Conservation (phyloP, 2,329 filamentous ascomycete species). For the Arthrobotrys sinensis region DNA sequence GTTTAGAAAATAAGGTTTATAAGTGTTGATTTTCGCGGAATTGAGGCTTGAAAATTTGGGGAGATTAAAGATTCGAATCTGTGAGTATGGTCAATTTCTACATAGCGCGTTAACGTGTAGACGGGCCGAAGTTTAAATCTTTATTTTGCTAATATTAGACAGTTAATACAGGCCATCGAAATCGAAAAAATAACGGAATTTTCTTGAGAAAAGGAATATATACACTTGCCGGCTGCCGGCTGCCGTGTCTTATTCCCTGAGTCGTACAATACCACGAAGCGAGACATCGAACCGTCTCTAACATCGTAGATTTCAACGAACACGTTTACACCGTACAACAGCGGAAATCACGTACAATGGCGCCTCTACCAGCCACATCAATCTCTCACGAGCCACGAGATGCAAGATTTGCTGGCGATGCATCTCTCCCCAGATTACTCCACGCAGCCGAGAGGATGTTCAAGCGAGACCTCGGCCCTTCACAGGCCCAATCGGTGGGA, state of each 20-base stretch:
- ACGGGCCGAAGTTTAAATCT: background rate
- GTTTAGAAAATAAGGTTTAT: slow-evolving; percentile 27
- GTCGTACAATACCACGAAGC: slow-evolving; percentile 25
- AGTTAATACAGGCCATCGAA: background rate
- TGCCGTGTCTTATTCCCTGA: slow-evolving; percentile 16
- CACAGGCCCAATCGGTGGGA: slow-evolving; percentile 44
- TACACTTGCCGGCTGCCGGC: background rate
- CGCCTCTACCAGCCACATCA: slow-evolving; percentile 44
- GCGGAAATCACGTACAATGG: slow-evolving; percentile 44
- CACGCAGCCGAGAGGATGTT: slow-evolving; percentile 24
- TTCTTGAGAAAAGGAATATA: slow-evolving; percentile 2
- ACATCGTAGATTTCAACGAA: background rate
- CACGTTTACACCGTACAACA: slow-evolving; percentile 11
- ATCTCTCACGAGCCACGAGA: slow-evolving; percentile 37
- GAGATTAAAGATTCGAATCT: slow-evolving; percentile 26
- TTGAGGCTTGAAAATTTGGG: slow-evolving; percentile 23
- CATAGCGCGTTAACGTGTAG: background rate
- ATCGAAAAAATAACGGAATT: background rate
- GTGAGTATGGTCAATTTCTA: slow-evolving; percentile 12
- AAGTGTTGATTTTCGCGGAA: slow-evolving; percentile 18
- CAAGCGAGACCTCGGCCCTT: slow-evolving; percentile 54
- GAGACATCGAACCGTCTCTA: slow-evolving; percentile 18
- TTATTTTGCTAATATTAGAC: slow-evolving; percentile 24
- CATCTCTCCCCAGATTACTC: slow-evolving; percentile 12
- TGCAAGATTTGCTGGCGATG: slow-evolving; percentile 15